These are phyloP conservation scores for Zymoseptoria tritici DNA, from an alignment of 2,329 filamentous ascomycete genomes.

Conservation along the genomic window DNA sequence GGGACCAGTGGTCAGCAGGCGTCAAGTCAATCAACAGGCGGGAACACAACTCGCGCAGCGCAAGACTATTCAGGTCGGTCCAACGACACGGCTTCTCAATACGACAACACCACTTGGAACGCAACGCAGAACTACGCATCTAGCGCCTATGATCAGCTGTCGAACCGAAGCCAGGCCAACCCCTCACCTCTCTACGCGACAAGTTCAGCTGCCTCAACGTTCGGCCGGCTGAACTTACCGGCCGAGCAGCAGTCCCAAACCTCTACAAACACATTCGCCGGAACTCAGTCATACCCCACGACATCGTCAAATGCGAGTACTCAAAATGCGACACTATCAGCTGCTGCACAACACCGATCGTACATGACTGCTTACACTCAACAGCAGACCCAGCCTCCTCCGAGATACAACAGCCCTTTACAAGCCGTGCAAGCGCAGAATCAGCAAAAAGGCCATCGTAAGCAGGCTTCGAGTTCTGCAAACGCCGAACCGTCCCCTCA, in stretches of 20 bases:
- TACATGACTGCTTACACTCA: slow-evolving; percentile 16
- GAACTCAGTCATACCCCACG: slow-evolving; percentile 8
- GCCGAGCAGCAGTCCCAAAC: slow-evolving; percentile 18
- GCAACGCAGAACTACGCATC: slow-evolving; percentile 4
- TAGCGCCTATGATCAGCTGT: slow-evolving; percentile 10
- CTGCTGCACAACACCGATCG: slow-evolving; percentile 8
- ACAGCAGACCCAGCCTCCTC: slow-evolving; percentile 15
- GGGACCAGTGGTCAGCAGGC: slow-evolving; percentile 12
- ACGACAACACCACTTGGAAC: slow-evolving; percentile 13
- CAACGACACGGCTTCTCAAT: slow-evolving; percentile 8
- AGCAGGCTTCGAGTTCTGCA: slow-evolving; percentile 16
- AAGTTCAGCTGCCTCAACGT: slow-evolving; percentile 14
- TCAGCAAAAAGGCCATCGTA: slow-evolving; percentile 17
- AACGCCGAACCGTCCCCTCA: slow-evolving; percentile 21
- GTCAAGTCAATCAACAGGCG: slow-evolving; percentile 6
- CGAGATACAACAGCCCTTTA: slow-evolving; percentile 25
- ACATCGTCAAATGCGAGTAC: slow-evolving; percentile 9
- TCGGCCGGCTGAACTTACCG: slow-evolving; percentile 18
- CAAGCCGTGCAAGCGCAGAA: slow-evolving; percentile 25
- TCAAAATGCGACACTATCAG: slow-evolving; percentile 16
- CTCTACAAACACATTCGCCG: slow-evolving; percentile 10
- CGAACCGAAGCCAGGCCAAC: slow-evolving; percentile 18
- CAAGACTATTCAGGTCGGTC: slow-evolving; percentile 14
- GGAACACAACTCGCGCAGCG: slow-evolving; percentile 11
- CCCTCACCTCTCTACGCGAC: slow-evolving; percentile 21